phyloP scores from a whole-genome alignment of 495 filamentous ascomycete species.

The Apiosordaria backusii region DNA sequence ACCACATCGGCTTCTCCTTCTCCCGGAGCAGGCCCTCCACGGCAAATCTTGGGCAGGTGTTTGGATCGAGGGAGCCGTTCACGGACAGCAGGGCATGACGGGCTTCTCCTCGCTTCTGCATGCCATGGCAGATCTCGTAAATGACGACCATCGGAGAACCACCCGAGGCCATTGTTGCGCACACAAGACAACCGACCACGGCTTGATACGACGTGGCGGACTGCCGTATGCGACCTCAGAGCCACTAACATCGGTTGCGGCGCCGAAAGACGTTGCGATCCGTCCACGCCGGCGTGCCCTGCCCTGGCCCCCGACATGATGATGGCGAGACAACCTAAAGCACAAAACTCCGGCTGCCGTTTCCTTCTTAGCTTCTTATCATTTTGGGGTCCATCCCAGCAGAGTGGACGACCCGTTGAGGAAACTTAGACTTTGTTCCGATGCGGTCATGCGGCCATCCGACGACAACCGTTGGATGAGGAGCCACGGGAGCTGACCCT shows the following conservation, averaged over 20 bases:
- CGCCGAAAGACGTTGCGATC: background rate
- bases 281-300: background rate
- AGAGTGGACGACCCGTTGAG: background rate
- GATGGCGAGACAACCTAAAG: background rate
- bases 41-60: background rate
- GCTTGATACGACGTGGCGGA: background rate
- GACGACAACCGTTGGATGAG: background rate
- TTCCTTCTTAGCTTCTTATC: background rate
- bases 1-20: constrained; percentile 2
- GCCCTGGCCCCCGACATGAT: background rate
- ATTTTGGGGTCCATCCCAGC: background rate
- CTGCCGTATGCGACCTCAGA: background rate
- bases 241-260: background rate
- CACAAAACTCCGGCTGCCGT: background rate
- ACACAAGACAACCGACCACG: background rate
- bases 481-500: background rate
- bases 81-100: background rate
- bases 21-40: background rate
- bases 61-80: background rate
- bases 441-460: background rate
- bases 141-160: background rate
- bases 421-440: background rate
- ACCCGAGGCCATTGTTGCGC: background rate
- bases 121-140: background rate
- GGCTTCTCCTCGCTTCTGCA: background rate